Base-by-base conservation (phyloP, 139 green algal genomes). In the Chlorella sp. region DNA sequence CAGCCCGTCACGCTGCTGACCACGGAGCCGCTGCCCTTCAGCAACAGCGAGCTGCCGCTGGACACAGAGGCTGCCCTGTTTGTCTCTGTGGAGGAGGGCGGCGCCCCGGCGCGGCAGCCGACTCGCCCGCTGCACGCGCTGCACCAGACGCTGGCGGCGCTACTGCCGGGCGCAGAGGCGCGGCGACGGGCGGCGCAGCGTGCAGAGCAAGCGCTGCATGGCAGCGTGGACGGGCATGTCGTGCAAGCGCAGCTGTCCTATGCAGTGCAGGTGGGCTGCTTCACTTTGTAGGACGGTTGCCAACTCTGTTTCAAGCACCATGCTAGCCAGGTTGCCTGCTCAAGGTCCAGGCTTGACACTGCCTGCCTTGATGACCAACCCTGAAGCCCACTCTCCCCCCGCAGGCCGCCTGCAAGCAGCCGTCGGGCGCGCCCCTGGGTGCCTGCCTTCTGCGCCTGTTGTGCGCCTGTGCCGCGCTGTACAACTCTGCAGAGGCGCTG, bases 1-100 rank as follows among this genome's bases (percentile, higher is more conserved):
- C 28, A 28, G 18, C 84, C 86, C 25, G 23, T 70, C 17, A 92
- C 89, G 6, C 20, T 92, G 51, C 56, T 92, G 34, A 91, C 81
- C 18, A 26, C 69, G 3, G 83, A 92, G n/a, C 56, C 51, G 20
- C 65, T 92, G 56, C 67, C 87, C 20, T 92, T 85, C 70, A 60
- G 69, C 38, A 91, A 87, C 67, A 44, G 71, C 39, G 79, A 86
- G 36, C 64, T 82, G 20, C 89, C 89, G 4, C 60, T 85, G 80
- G 70, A 84, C 32, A 62, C 56, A 4, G 70, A 71, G 38, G 26
- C 68, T 15, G 84, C 84, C 3, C 38, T 88, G n/a, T 88, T 71
- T 65, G 55, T 88, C 3, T 71, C 69, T 20, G 60, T 69, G 17
- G 80, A 13, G 32, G 47, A 28, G 15, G 69, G 34, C 28, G 38